These are phyloP conservation scores for Sordariomycetes sp. DNA, from an alignment of 2,329 filamentous ascomycete genomes.

Conservation along the genomic window DNA sequence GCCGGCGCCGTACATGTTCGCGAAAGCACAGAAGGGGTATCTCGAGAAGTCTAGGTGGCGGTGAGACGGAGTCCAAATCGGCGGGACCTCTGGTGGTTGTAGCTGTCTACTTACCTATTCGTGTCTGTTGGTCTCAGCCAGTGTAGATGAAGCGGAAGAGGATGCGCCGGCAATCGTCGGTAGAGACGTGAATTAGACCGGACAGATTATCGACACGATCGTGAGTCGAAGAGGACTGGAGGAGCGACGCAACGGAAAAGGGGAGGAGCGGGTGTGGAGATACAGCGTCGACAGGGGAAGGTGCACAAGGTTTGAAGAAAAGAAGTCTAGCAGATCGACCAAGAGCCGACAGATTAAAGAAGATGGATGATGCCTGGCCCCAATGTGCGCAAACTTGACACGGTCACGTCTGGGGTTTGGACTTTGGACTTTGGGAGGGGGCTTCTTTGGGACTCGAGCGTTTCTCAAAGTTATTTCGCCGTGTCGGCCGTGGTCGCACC, in stretches of 20 bases:
- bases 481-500: neutral
- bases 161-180: neutral
- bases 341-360: constrained; percentile 6
- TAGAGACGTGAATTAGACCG: neutral
- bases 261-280: neutral
- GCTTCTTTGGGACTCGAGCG: neutral
- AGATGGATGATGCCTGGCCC: constrained; percentile 4
- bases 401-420: neutral
- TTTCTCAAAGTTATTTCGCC: neutral
- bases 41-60: constrained; percentile 18
- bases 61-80: neutral
- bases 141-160: neutral
- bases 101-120: neutral
- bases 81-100: neutral
- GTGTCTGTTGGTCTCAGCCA: neutral
- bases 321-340: neutral
- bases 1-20: constrained; percentile 74
- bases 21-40: constrained; percentile 24
- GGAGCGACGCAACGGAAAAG: neutral
- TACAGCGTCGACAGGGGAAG: constrained; percentile 6
- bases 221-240: neutral
- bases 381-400: constrained; percentile 5
- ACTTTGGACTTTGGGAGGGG: neutral
- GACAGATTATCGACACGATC: neutral
- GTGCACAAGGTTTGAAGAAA: constrained; percentile 7